phyloP scores from a whole-genome alignment of 2,329 filamentous ascomycete genomes.

The Xylaria sp. region DNA sequence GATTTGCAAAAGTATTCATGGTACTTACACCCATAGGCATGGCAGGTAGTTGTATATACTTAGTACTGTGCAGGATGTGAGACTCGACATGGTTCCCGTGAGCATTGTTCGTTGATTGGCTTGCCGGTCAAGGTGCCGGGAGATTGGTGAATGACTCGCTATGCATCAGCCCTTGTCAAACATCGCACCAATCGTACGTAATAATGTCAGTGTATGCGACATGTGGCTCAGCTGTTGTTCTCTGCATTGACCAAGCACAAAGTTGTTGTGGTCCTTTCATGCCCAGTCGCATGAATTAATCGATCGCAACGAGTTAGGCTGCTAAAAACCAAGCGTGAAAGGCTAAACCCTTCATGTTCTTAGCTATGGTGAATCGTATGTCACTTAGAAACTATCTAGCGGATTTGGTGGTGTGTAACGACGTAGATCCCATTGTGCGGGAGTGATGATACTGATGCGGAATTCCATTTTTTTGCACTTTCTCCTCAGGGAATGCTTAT shows the following conservation, averaged over 20 bases:
- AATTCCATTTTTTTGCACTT: neutral
- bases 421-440: neutral
- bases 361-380: slow-evolving; percentile 2
- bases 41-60: too few species aligned
- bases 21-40: neutral
- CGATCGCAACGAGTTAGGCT: slow-evolving; percentile 8
- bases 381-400: slow-evolving; percentile 1
- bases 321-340: slow-evolving; percentile 8
- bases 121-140: slow-evolving; percentile 28
- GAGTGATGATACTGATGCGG: slow-evolving; percentile 3
- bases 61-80: slow-evolving; percentile 5
- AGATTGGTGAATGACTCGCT: slow-evolving; percentile 32
- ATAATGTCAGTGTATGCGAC: slow-evolving; percentile 29
- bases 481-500: neutral
- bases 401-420: neutral
- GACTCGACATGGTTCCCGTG: slow-evolving; percentile 2
- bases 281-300: slow-evolving; percentile 17
- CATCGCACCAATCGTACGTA: slow-evolving; percentile 32
- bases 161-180: slow-evolving; percentile 28
- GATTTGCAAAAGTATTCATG: slow-evolving; percentile 1
- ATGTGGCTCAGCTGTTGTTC: slow-evolving; percentile 25
- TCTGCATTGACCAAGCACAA: slow-evolving; percentile 16
- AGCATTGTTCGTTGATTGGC: slow-evolving; percentile 22
- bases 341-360: slow-evolving; percentile 22
- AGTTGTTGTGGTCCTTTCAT: slow-evolving; percentile 6